Evolutionary conservation across 2,329 filamentous ascomycete genomes (phyloP), one percentile per base, ranked within the genome.

Genomic region (Ceratocystis alfenasii): DNA sequence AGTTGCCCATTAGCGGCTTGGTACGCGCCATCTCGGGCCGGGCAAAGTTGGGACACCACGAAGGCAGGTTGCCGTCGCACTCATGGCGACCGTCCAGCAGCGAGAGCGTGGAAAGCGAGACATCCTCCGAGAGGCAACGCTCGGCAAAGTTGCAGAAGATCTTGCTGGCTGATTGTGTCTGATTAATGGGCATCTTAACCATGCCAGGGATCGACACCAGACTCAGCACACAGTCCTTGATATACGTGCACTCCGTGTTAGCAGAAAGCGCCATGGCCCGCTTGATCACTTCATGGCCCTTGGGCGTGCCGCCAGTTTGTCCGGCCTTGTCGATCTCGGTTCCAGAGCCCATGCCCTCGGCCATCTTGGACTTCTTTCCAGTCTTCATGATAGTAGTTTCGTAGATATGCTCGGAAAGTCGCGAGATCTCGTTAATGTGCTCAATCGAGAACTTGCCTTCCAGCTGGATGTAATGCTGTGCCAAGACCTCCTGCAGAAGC

Each of bases 1-100:
- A 65, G 15, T 44, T 50, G 10, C 63, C 66, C 10, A 28, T 41
- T 5, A 67, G 44, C 3, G 59, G 63, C 20, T 59, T 20, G 4
- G 53, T 33, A 22, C 66, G 63, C 12, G 66, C 66, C 33, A n/a
- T 15, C 8, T 59, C 50, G 0, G 63, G 63, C 5, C 66, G 63
- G 7, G 66, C 63, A 63, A 67, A 67, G 50, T 67, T 60, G 10
- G 63, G 66, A 46, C 66, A 67, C 66, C 66, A 67, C n/a, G 66
- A 67, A 1, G 66, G 63, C 5, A 67, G 50, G 5, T 36, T 44
- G n/a, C 63, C 66, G 28, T 63, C 63, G 22, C 28, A 61, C 8
- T 50, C 46, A 22, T 65, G 66, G 53, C 66, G 59, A 8, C 66
- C 66, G 25, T 67, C 66, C 6, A 67, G 48, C 28, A 67, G 59